Conservation (phyloP, 352 stramenopile species). For the Thraustotheca clavata region DNA sequence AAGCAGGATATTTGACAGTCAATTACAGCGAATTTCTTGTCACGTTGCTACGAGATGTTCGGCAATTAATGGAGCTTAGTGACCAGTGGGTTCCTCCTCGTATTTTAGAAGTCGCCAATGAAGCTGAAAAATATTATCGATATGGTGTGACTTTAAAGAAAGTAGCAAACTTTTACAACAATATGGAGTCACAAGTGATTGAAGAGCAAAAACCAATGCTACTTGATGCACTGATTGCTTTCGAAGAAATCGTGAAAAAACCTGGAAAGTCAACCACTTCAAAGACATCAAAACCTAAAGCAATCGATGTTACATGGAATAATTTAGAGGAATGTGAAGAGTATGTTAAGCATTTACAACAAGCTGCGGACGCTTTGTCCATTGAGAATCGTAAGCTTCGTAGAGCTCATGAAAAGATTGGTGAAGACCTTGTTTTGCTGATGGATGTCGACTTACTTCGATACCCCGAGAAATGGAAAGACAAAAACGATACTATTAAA, state of each 20-base stretch:
- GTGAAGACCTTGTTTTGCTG: constrained; percentile 67
- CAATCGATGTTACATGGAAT: constrained; percentile 80
- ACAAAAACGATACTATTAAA: constrained; percentile 78
- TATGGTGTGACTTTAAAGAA: constrained; percentile 94
- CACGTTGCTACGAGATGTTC: constrained; percentile 85
- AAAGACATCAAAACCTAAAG: constrained; percentile 28
- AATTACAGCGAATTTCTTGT: constrained; percentile 93
- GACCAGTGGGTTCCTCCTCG: constrained; percentile 59
- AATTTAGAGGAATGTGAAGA: constrained; percentile 88
- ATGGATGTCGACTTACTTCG: constrained; percentile 88
- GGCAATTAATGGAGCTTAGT: constrained; percentile 87
- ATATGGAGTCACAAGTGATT: constrained; percentile 91
- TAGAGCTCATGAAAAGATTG: constrained; percentile 77
- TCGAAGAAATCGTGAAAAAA: constrained; percentile 79
- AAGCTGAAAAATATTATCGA: constrained; percentile 91
- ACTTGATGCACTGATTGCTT: constrained; percentile 85
- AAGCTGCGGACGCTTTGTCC: constrained; percentile 79
- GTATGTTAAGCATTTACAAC: constrained; percentile 89
- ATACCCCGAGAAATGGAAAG: constrained; percentile 81
- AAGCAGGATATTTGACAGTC: constrained; percentile 79
- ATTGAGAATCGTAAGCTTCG: constrained; percentile 87
- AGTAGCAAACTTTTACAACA: constrained; percentile 96
- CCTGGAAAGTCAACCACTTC: constrained; percentile 37
- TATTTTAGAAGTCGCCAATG: constrained; percentile 62
- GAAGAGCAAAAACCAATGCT: constrained; percentile 92